Evolutionary conservation across 768 basidiomycete genomes (phyloP), one percentile per base, ranked within the genome.

Genomic region (Floccularia luteovirens): DNA sequence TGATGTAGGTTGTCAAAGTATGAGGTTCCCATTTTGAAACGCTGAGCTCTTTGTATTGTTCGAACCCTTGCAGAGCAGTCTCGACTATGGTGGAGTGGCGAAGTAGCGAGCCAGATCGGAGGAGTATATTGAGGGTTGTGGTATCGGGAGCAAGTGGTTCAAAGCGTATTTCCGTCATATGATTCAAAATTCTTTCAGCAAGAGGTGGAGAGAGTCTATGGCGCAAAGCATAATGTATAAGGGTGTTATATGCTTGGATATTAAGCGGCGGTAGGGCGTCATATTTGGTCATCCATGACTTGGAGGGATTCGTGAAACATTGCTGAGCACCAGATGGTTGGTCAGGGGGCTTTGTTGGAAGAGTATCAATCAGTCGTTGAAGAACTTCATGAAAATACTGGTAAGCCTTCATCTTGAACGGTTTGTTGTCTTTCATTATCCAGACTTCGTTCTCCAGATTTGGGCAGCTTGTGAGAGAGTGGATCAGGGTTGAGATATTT

Each of bases 171-270:
- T 59, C 47, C 14, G 60, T 61, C 75, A 86, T 79, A 47, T 84
- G 74, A 10, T 69, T 46, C 8, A 85, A 53, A 11, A 87, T 58
- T 10, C 53, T 46, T 11, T 66, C 55, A 0, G 74, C 81, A 19
- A 75, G 60, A 1, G 50, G 42, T 13, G 70, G 57, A 4, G 79
- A 79, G 28, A 66, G 58, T n/a, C 72, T 69, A 48, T 82, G 70
- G 5, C 73, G 72, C 24, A 90, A 64, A 3, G 78, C 63, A 54
- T 86, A 88, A 44, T 82, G 69, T 3, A 89, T 48, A 20, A 90
- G 69, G 0, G 75, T 50, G 52, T 85, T 82, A 56, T 78, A 82
- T 7, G 52, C 46, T 7, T 53, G 41, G 19, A 48, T 34, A 42
- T 43, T 47, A 7, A 55, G 45, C 13, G 50, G 52, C 3, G 52